Percentiles rank a stretch among this genome's conserved stretches.
These are phyloP conservation scores for Cladophialophora chaetospira DNA, from an alignment of 2,329 filamentous ascomycete species.

Conservation along the genomic window DNA sequence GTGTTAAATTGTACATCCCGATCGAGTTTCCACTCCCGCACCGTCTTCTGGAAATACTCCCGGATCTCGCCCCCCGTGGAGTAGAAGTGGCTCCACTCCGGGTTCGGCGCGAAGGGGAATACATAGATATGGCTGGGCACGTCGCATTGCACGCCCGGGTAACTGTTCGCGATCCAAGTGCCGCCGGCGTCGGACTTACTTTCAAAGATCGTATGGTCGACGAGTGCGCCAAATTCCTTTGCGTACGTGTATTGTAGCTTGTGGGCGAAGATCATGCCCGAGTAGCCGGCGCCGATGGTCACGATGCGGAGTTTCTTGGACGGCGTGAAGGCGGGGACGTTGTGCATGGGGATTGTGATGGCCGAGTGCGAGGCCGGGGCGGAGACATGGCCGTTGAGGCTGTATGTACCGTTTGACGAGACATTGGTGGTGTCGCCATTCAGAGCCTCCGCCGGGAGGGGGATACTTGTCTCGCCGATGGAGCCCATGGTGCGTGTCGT, in stretches of 20 bases:
- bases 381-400: background rate
- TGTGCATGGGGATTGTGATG: conserved; percentile 12
- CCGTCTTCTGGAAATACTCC: conserved; percentile 45
- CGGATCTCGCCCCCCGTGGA: conserved; percentile 45
- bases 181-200: conserved; percentile 44
- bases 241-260: conserved; percentile 41
- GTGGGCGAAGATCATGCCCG: conserved; percentile 44
- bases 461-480: background rate
- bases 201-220: conserved; percentile 48
- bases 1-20: conserved; percentile 42
- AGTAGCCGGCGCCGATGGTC: conserved; percentile 43
- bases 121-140: conserved; percentile 71
- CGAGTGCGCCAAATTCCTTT: conserved; percentile 36
- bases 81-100: conserved; percentile 47
- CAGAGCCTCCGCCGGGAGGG: background rate
- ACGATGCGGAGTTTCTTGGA: conserved; percentile 14
- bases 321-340: conserved; percentile 12
- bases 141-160: conserved; percentile 57
- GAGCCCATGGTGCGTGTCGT: conserved; percentile 4
- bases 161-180: conserved; percentile 46
- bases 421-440: background rate
- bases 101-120: conserved; percentile 45
- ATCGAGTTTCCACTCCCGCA: conserved; percentile 45
- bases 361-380: background rate
- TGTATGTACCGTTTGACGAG: too few relatives aligned